Base-by-base conservation (phyloP, 441 rosid species). In the Rhodomyrtus psidioides region DNA sequence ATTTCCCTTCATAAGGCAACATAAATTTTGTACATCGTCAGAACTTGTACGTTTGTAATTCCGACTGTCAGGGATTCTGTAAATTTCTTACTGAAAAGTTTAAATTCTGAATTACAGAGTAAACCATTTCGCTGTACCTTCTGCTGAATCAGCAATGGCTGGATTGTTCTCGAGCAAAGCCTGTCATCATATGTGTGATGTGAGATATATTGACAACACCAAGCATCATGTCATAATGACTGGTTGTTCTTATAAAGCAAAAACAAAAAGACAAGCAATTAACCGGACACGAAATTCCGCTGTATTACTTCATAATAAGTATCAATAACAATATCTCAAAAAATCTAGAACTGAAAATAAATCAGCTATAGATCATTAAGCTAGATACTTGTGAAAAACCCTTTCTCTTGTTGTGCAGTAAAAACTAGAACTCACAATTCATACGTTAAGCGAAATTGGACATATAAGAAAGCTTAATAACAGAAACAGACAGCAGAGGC, bases 91-190 rank as follows among this genome's bases (percentile, higher is more conserved):
- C 19, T 49, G 16, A 23, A 44, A 88, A 19, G 10, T 51, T 39
- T 34, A 19, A 46, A 39, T 84, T 87, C 21, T 30, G 34, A 62
- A 54, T 24, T 82, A 60, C 76, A 26, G 53, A 70, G 55, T 24
- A 46, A 57, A 34, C 53, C 54, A 27, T 49, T 49, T 54, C 27
- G 75, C 34, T 89, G 81, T 95, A 95, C 97, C 98, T 92, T 91
- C 89, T 81, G 86, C 83, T 86, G 94, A 89, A 85, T 93, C 94
- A 88, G 91, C 92, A 86, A 94, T 87, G 5, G 93, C 88, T 75
- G 95, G 97, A 90, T 97, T 97, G 86, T 95, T 95, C 91, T 96
- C 94, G 28, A 94, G 81, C 93, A 96, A 91, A 88, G 97, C 98
- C 99, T 97, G 90, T 58, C 86, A 88, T 87, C 34, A 21, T 24